Evolutionary conservation across 352 stramenopile genomes (phyloP), one percentile per base, ranked within the genome.

Genomic region (Phytophthora boehmeriae): DNA sequence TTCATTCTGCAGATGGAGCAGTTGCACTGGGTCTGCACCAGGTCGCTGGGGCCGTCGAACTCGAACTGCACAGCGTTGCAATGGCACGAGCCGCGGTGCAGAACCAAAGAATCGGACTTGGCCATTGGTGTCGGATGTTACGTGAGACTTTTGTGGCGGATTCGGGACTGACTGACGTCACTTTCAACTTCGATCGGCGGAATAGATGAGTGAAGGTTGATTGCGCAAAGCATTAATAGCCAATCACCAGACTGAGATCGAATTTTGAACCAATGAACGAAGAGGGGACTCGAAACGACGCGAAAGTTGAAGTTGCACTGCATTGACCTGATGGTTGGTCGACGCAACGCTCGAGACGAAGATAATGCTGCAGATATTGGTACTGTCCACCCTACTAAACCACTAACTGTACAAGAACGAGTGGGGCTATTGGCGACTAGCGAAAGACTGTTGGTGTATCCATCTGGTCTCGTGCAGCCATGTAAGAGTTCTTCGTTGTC

Each of bases 1-100:
- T 93, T 93, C 82, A 95, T 90, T 36, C 46, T 39, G 69, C 86
- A 96, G 44, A 95, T 87, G 32, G 83, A 92, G 67, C 88, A 96
- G 64, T 93, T 96, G 79, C 88, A 96, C 46, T 88, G 73, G 41
- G 75, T 89, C 2, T 75, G 71, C 28, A 92, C 68, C 23, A 93
- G 45, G 49, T 88, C 64, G 10, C 51, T 54, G 3, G 82, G 55
- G 23, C 72, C 88, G 14, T 88, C 67, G 53, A 93, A 86, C 49
- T 89, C 71, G 67, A 95, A 96, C 27, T 66, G 54, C 41, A 96
- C 82, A 16, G 66, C 62, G 34, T 69, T 55, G 71, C 88, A 96
- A 62, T 96, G 88, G 68, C 86, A 96, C 27, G 51, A 64, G 25
- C 59, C 52, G 8, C n/a, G 58, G 28, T 68, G 58, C 1, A 58